Evolutionary conservation across 2,329 filamentous ascomycete species (phyloP), one percentile per base, ranked within the genome.

Genomic region (Ophiostoma fasciatum): DNA sequence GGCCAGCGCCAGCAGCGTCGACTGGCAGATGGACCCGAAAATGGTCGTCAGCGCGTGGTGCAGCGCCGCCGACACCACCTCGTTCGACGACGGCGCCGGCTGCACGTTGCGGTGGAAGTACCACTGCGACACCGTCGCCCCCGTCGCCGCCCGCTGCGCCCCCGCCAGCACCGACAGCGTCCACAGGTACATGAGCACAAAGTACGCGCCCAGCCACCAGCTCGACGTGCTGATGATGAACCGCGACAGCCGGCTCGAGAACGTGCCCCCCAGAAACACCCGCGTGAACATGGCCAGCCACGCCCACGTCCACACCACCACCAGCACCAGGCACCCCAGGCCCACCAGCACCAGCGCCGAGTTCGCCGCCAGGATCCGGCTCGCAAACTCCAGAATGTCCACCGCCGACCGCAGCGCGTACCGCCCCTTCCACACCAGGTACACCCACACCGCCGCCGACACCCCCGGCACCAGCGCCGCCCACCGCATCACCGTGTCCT

Each of bases 241-340:
- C 28, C 57, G 55, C 1, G 66, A 61, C 21, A 77, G 61, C 15
- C 54, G 61, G 41, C 69, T 72, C 13, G 76, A 74, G 45, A 88
- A 75, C 55, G 87, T 81, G 0, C 90, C 90, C n/a, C 83, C 84
- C 40, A 96, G 74, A 56, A 98, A 98, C 40, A 96, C 78, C 30
- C 85, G 73, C 7, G 87, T 88, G 57, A 98, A 96, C 85, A 98
- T 94, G 48, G 77, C 76, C 46, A 96, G 74, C 90, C 90, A 98
- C 7, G 82, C 57, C 90, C 90, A 98, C 0, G 87, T 94, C 80
- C 87, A 96, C 12, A 74, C 61, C 9, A 94, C 81, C 29, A 93
- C 79, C 19, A 77, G 62, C 7, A 63, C 69, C 12, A 96, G 68
- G 17, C 79, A 80, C 10, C 68, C 74, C 49, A 94, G 78, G 3